phyloP scores from a whole-genome alignment of 768 basidiomycete genomes.

The Goffeauzyma gilvescens region DNA sequence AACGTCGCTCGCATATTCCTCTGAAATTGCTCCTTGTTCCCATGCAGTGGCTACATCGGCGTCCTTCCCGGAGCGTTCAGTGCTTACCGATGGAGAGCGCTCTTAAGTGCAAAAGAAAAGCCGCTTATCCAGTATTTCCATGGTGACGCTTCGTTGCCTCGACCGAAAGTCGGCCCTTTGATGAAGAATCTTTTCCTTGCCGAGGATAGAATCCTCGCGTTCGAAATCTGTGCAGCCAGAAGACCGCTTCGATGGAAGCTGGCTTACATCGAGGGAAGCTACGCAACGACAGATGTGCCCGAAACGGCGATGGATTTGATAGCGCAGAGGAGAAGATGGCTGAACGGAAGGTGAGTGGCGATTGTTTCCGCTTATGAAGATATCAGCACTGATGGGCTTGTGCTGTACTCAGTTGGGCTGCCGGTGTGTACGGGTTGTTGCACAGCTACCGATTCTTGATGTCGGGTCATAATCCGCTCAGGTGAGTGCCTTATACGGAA shows the following conservation, averaged over 20 bases:
- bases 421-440: constrained; percentile 54
- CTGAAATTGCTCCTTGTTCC: neutral
- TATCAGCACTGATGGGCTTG: neutral
- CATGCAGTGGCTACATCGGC: neutral
- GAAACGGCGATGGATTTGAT: constrained; percentile 82
- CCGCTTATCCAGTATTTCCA: constrained; percentile 42
- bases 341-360: constrained; percentile 56
- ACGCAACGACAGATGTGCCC: constrained; percentile 77
- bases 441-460: constrained; percentile 79
- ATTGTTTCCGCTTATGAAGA: neutral
- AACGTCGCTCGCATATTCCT: too few species aligned
- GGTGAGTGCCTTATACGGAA: constrained; percentile 11
- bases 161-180: constrained; percentile 77
- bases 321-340: constrained; percentile 85
- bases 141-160: constrained; percentile 49
- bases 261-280: constrained; percentile 82
- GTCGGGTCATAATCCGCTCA: constrained; percentile 66
- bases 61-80: constrained; percentile 94
- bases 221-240: constrained; percentile 90
- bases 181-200: constrained; percentile 71
- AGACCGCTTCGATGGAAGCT: constrained; percentile 69
- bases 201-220: constrained; percentile 92
- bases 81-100: constrained; percentile 82
- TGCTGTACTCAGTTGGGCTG: too few species aligned
- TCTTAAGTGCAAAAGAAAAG: constrained; percentile 55